Percentiles rank a stretch among this genome's conserved stretches.
These are phyloP conservation scores for Stropharia rugosoannulata DNA, from an alignment of 768 basidiomycete genomes.

Conservation along the genomic window DNA sequence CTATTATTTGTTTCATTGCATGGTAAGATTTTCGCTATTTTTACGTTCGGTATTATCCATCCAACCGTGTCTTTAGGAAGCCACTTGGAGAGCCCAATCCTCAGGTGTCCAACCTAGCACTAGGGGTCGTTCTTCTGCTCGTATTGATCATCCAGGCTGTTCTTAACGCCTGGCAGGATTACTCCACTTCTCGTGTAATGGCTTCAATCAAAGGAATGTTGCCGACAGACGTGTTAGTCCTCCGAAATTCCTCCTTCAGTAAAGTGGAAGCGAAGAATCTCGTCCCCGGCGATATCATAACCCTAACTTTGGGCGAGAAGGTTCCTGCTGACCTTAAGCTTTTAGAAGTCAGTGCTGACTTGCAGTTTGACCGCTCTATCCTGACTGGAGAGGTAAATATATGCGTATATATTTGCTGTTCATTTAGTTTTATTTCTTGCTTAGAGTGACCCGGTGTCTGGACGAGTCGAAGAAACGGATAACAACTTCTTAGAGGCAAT, in stretches of 20 bases:
- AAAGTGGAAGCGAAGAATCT: slow-evolving; percentile 59
- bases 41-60: background rate
- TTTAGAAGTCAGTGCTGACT: slow-evolving; percentile 55
- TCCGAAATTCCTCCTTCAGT: slow-evolving; percentile 46
- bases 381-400: slow-evolving; percentile 51
- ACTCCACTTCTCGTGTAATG: slow-evolving; percentile 57
- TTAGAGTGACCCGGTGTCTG: slow-evolving; percentile 32
- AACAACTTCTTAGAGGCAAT: slow-evolving; percentile 28
- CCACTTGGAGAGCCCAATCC: slow-evolving; percentile 60
- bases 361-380: slow-evolving; percentile 61
- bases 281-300: slow-evolving; percentile 67
- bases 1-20: slow-evolving; percentile 54
- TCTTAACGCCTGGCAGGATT: slow-evolving; percentile 56
- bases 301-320: slow-evolving; percentile 62
- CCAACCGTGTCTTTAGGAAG: slow-evolving; percentile 38
- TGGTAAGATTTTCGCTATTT: slow-evolving; percentile 26
- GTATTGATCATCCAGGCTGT: slow-evolving; percentile 36
- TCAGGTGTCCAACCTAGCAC: slow-evolving; percentile 52
- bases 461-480: slow-evolving; percentile 31
- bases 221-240: slow-evolving; percentile 60
- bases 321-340: slow-evolving; percentile 71
- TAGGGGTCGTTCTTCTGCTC: slow-evolving; percentile 54
- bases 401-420: background rate
- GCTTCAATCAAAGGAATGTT: slow-evolving; percentile 65
- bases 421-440: background rate